Conservation (phyloP, 73 alveolate genomes). For the Paramecium biaurelia region DNA sequence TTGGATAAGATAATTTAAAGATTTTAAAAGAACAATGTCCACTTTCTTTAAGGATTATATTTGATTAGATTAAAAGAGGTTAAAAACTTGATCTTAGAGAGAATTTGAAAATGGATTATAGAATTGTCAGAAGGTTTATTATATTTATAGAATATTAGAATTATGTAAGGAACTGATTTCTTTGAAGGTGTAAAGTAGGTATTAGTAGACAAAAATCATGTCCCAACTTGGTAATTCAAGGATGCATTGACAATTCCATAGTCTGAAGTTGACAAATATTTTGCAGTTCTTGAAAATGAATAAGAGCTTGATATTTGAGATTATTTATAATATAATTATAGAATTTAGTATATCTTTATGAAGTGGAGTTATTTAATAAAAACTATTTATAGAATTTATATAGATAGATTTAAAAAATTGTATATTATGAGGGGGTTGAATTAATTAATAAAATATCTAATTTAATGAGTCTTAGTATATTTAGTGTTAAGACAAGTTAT, state of each 20-base stretch:
- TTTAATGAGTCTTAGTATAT: conserved; percentile 40
- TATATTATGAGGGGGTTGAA: not conserved
- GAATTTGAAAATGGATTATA: conserved; percentile 82
- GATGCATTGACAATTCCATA: conserved; percentile 74
- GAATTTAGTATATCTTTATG: not conserved
- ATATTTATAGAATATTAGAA: conserved; percentile 59
- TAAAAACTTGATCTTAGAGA: conserved; percentile 70
- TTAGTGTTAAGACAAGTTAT: conserved; percentile 42
- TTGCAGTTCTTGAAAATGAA: conserved; percentile 34
- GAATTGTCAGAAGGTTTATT: conserved; percentile 72
- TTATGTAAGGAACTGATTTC: conserved; percentile 82
- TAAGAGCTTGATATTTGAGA: not conserved
- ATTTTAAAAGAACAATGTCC: conserved; percentile 61
- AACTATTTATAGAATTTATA: not conserved
- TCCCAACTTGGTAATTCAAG: conserved; percentile 83
- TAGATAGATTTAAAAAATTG: not conserved
- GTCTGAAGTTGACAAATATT: conserved; percentile 72
- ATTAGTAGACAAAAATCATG: conserved; percentile 83
- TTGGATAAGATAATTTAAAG: conserved; percentile 42
- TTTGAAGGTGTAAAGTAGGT: conserved; percentile 90
- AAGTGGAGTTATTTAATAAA: not conserved
- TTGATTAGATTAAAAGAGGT: conserved; percentile 87
- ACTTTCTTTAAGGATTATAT: conserved; percentile 73
- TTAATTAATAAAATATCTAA: not conserved
- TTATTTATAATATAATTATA: not conserved